Evolutionary conservation across 768 basidiomycete genomes (phyloP), one percentile per base, ranked within the genome.

Genomic region (Tephrocybe sp.): DNA sequence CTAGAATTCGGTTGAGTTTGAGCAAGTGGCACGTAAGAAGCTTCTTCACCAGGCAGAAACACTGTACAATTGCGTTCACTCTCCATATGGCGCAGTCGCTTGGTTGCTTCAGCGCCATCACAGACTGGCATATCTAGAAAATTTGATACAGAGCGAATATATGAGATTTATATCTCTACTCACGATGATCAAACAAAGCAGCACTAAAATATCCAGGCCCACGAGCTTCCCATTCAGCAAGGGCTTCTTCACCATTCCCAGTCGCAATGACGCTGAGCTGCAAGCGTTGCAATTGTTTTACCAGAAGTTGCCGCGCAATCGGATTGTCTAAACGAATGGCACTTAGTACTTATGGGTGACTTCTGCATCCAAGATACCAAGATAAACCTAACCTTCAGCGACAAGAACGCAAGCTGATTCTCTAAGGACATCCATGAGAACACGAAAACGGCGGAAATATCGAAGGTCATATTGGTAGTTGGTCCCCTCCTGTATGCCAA

Each of bases 111-210:
- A 5, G 87, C 85, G 5, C 86, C 86, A 60, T 89, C 86, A 54
- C 84, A 87, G 31, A 89, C 71, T 1, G 86, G 86, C 86, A 89
- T 89, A 58, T 89, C 86, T 86, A 42, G 15, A 30, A n/a, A 39
- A 9, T 5, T 37, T 22, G 16, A 24, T 3, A 19, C 9, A 27
- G 40, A 31, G 28, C 43, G 34, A 44, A 32, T 43, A 16, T 34
- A 13, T 19, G n/a, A n/a, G n/a, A n/a, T n/a, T n/a, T 65, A 12
- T 6, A 18, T 11, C 18, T 6, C 27, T 28, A 47, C 80, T 61
- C 57, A 86, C 84, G 86, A 60, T 89, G 86, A 55, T 89, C 87
- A 56, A 89, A 87, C 16, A 89, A 59, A 5, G 86, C 86, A 3
- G 84, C 75, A 52, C 77, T 80, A 63, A 86, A 89, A 63, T 77